Evolutionary conservation across 345 rosid genomes (phyloP).

Genomic region (Citrus sinensis): DVS_A1.0 CM039164.1:25943501-25944000

Average conservation of each 20-base stretch:
- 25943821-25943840: conserved; percentile 83
- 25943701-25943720: not conserved
- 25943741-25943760: conserved; percentile 46
- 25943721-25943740: not conserved
- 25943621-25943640: not conserved
- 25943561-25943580: conserved; percentile 2
- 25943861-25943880: conserved; percentile 51
- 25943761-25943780: conserved; percentile 93
- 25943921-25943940: conserved; percentile 28
- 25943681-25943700: not conserved
- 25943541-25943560: conserved; percentile 14
- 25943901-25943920: conserved; percentile 61
- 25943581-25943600: not conserved
- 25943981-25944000: conserved; percentile 20
- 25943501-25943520: not conserved
- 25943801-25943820: conserved; percentile 77
- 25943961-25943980: not conserved
- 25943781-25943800: conserved; percentile 72
- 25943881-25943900: conserved; percentile 84
- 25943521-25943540: not conserved
- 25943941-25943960: conserved; percentile 1
- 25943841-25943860: conserved; percentile 63
- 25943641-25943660: conserved; percentile 18
- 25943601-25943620: not conserved
- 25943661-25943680: not conserved